A percentile compares a stretch with the other conserved stretches of the same genome.
These are phyloP conservation scores for Cocos nucifera DNA, from an alignment of 176 grass and related monocot genomes.

Conservation along the genomic window DNA sequence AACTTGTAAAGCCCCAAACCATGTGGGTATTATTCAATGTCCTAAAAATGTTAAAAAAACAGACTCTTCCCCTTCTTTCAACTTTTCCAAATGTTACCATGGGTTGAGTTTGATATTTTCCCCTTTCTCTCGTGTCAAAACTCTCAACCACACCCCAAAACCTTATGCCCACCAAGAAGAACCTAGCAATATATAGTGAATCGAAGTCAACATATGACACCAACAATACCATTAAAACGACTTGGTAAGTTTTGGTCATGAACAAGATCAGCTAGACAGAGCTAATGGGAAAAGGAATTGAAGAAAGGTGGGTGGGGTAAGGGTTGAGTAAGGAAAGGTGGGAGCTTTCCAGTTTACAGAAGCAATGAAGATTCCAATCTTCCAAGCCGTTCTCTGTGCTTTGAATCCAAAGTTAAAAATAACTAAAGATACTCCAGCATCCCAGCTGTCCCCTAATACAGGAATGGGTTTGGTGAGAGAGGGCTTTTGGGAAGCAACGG, in stretches of 20 bases:
- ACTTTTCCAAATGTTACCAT: background rate
- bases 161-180: too few relatives aligned
- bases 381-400: background rate
- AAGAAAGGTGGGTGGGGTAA: too few relatives aligned
- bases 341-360: too few relatives aligned
- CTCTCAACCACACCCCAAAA: too few relatives aligned
- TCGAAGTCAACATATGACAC: too few relatives aligned
- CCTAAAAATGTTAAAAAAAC: slow-evolving; percentile 1
- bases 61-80: background rate
- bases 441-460: background rate
- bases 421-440: background rate
- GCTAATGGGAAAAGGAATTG: too few relatives aligned
- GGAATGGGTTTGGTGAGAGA: slow-evolving; percentile 8
- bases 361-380: too few relatives aligned
- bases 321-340: too few relatives aligned
- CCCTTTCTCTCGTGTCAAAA: background rate
- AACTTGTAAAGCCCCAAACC: slow-evolving; percentile 27
- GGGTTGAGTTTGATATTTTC: slow-evolving; percentile 5
- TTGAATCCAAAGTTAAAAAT: background rate
- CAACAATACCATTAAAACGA: too few relatives aligned
- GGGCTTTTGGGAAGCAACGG: slow-evolving; percentile 28
- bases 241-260: too few relatives aligned
- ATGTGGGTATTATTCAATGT: slow-evolving; percentile 38
- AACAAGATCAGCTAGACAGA: too few relatives aligned
- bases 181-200: too few relatives aligned